Conservation (phyloP, 352 stramenopile species). For the Globisporangium viniferum region DNA sequence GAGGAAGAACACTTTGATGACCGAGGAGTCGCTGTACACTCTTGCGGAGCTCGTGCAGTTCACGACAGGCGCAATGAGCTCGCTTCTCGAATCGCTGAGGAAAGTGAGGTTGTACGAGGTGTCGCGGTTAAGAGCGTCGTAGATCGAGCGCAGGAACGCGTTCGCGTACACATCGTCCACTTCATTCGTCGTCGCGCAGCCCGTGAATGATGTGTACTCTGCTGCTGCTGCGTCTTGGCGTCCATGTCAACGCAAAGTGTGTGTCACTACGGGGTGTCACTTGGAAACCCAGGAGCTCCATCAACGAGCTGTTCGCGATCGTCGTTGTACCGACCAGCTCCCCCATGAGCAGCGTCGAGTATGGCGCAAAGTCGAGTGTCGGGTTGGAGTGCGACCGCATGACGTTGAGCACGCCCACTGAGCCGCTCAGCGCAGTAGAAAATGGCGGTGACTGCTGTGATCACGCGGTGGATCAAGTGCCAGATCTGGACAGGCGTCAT, state of each 20-base stretch:
- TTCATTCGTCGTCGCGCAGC: background rate
- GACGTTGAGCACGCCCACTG: background rate
- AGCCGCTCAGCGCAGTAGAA: constrained; percentile 3
- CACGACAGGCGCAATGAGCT: constrained; percentile 33
- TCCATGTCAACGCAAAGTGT: constrained; percentile 3
- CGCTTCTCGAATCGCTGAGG: constrained; percentile 13
- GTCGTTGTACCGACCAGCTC: constrained; percentile 11
- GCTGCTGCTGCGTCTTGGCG: background rate
- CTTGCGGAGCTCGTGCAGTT: constrained; percentile 11
- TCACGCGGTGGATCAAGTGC: constrained; percentile 4
- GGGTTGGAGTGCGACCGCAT: background rate
- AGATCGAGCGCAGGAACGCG: constrained; percentile 15
- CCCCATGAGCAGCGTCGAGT: constrained; percentile 10
- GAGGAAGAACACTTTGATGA: constrained; percentile 5
- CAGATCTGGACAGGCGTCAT: background rate
- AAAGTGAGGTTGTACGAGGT: constrained; percentile 22
- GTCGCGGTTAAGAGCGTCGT: constrained; percentile 9
- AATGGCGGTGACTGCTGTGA: background rate
- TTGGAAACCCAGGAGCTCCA: constrained; percentile 19
- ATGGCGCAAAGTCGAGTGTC: background rate
- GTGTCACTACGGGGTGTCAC: constrained; percentile 9
- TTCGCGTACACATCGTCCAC: constrained; percentile 11
- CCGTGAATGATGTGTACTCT: background rate
- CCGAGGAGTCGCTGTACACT: background rate
- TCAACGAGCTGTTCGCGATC: constrained; percentile 30